Evolutionary conservation across 176 grass and related monocot genomes (phyloP), one percentile per base, ranked within the genome.

Genomic region (Eragrostis nindensis): DNA sequence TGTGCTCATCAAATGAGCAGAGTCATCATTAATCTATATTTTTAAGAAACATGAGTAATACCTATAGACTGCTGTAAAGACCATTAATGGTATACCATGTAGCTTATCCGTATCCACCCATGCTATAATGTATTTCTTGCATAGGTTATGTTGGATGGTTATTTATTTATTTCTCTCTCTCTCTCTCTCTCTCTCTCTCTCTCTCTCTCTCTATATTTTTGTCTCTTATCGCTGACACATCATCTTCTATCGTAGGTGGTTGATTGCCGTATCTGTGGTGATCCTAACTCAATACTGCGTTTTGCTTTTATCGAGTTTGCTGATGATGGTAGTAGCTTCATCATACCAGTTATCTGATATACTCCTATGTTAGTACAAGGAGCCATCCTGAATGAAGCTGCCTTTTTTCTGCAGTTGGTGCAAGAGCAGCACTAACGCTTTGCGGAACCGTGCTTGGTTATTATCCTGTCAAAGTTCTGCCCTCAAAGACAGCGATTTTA

Each of bases 291-390:
- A 50, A 80, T 94, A 79, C 84, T 98, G 52, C 89, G 95, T 79
- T 98, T 98, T 92, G 95, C 95, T 21, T 98, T 98, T 70, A 92
- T 98, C n/a, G 95, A 98, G 86, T 98, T 98, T 80, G 91, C 88
- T 45, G 95, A 94, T 89, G 92, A 94, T 79, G 92, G 95, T 98
- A 94, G 64, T 70, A 42, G 36, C 70, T 90, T 65, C 32, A 65
- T 71, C 17, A 43, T 10, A 42, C 47, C 56, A 53, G 32, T 74
- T 52, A 73, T 78, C 64, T 79, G 1, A 19, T 52, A 62, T 25
- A 63, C 5, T 54, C 21, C 8, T 82, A 68, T 40, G 19, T 68
- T 67, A 13, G 8, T 79, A 18, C 68, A 66, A 82, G 17, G 56
- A 86, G 24, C 41, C 61, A 71, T 60, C 72, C 36, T 88, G 14